Conservation (phyloP, 2,329 filamentous ascomycete species). For the Phyllosticta citribraziliensis region DNA sequence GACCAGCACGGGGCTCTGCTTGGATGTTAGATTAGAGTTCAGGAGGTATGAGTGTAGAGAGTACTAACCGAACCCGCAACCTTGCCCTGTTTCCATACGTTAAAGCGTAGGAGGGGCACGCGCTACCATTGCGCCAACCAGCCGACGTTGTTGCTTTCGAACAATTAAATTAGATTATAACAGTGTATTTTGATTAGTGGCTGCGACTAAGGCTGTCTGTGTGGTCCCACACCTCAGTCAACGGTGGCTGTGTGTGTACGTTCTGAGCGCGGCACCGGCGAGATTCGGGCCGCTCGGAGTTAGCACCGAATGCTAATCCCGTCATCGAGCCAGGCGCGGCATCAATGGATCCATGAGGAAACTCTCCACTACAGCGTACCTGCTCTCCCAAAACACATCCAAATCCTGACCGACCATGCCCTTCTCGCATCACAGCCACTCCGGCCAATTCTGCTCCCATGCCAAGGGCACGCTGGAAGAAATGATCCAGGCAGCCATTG, state of each 20-base stretch:
- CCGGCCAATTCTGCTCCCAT: slow-evolving; percentile 93
- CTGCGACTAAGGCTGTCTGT: too few species aligned
- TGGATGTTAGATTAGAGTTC: not conserved
- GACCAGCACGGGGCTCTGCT: slow-evolving; percentile 9
- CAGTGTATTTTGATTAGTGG: too few species aligned
- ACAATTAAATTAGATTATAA: not conserved
- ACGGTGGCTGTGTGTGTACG: too few species aligned
- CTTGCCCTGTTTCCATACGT: not conserved
- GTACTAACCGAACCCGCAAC: slow-evolving; percentile 9
- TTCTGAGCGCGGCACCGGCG: too few species aligned
- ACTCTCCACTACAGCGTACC: accelerated
- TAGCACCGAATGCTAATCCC: slow-evolving; percentile 1
- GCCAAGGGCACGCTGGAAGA: slow-evolving; percentile 78
- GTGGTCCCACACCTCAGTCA: too few species aligned
- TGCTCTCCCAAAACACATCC: not conserved
- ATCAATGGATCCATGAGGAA: slow-evolving; percentile 1
- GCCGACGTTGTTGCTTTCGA: not conserved
- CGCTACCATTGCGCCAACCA: slow-evolving; percentile 12
- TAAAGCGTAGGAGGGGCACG: slow-evolving; percentile 6
- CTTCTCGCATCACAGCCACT: slow-evolving; percentile 96
- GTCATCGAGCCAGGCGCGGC: too few species aligned
- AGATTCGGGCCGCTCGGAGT: not conserved
- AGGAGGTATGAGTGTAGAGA: not conserved
- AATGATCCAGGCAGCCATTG: slow-evolving; percentile 69
- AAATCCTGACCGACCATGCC: slow-evolving; percentile 52